Evolutionary conservation across 192 early-diverging fungal genomes (phyloP), one percentile per base, ranked within the genome.

Genomic region (Funneliformis geosporum): DNA sequence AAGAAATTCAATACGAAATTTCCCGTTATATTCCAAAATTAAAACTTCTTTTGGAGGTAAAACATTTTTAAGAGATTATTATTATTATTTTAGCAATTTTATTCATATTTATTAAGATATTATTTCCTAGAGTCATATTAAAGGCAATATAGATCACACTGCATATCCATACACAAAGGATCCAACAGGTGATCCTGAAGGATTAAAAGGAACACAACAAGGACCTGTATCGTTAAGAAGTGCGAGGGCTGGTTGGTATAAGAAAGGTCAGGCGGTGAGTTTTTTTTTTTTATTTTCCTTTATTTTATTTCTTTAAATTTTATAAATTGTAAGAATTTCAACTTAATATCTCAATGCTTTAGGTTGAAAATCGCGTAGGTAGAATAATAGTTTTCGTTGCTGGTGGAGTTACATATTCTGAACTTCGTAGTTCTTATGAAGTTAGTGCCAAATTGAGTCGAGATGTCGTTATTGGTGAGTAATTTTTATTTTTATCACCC

Each of bases 11-110:
- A 18, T 96, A 89, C 70, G 95, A 95, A 62, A 80, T 96, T 65
- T 91, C 89, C 40, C 88, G 95, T 76, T 96, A 93, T 83, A 87
- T 92, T 11, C 93, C 95, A 2, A 87, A 91, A 59, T 72, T 94
- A 3, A 95, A 95, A 79, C 85, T 78, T 12, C 70, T 84, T 60
- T 70, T 86, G 3, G 85, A 84, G 71, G 84, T 85, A 81, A 40
- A 61, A 27, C 11, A 14, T 23, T 33, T n/a, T 39, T 46, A 23
- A 44, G 14, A 55, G 4, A 33, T 39, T 68, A 21, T 40, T 68
- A 38, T 68, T 40, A 43, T 68, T 16, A 60, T 50, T 55, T 4
- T 59, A 21, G n/a, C 38, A 16, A 21, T 44, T 44, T 72, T 44
- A 72, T 39, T 68, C n/a, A 28, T 66, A 33, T 27, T 66, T 9